Conservation (phyloP, 305 asterid species). For the Rubia occidens region DNA sequence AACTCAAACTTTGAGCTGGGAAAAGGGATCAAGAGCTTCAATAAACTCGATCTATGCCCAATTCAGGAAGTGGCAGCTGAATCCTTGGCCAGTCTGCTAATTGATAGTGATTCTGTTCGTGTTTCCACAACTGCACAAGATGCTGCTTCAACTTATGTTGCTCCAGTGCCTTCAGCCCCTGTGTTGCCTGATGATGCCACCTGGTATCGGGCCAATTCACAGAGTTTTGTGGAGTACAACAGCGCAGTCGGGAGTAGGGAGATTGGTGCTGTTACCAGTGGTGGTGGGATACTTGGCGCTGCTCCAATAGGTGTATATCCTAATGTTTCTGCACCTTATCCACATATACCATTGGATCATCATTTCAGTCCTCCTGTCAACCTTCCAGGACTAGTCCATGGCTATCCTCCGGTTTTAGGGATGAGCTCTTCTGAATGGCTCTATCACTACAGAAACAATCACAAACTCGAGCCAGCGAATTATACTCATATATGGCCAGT, state of each 20-base stretch:
- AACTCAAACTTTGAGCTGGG: slow-evolving; percentile 29
- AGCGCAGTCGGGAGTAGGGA: slow-evolving; percentile 25
- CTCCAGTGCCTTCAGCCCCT: slow-evolving; percentile 84
- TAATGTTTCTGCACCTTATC: slow-evolving; percentile 14
- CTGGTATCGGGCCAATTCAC: slow-evolving; percentile 42
- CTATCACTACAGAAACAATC: slow-evolving; percentile 67
- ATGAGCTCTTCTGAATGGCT: slow-evolving; percentile 97
- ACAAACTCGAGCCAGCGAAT: slow-evolving; percentile 31
- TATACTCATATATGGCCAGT: slow-evolving; percentile 33
- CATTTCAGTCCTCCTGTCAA: slow-evolving; percentile 23
- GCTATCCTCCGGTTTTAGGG: slow-evolving; percentile 50
- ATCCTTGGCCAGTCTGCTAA: slow-evolving; percentile 35
- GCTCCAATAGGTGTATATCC: slow-evolving; percentile 41
- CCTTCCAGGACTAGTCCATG: slow-evolving; percentile 40
- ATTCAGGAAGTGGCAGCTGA: slow-evolving; percentile 51
- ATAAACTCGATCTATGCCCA: slow-evolving; percentile 38
- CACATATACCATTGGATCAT: slow-evolving; percentile 17
- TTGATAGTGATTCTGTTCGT: slow-evolving; percentile 20
- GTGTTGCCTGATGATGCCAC: slow-evolving; percentile 48
- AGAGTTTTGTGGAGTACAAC: slow-evolving; percentile 23
- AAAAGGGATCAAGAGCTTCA: slow-evolving; percentile 24
- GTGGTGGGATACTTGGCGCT: slow-evolving; percentile 52
- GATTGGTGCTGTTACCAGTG: slow-evolving; percentile 22
- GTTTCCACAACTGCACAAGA: slow-evolving; percentile 27
- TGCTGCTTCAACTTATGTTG: slow-evolving; percentile 29